Conservation (phyloP, 2,329 filamentous ascomycete genomes). For the Fusarium subtropicale region DNA sequence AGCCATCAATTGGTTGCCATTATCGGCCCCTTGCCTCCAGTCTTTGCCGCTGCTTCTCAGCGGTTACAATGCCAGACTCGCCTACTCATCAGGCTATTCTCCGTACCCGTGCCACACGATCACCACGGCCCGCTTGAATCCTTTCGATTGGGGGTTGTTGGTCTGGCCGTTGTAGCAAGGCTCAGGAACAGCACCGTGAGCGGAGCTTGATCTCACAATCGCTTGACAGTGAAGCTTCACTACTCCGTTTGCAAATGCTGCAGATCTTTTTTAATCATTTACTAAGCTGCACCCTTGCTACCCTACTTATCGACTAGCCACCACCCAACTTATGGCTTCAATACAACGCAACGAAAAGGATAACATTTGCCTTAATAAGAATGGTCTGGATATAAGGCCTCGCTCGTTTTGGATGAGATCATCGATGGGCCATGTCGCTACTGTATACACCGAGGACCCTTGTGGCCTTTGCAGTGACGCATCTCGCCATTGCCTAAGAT, state of each 20-base stretch:
- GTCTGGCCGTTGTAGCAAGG: conserved; percentile 4
- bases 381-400: neutral
- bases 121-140: conserved; percentile 41
- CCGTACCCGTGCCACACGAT: conserved; percentile 27
- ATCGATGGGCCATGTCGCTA: conserved; percentile 5
- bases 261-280: neutral
- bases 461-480: neutral
- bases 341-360: neutral
- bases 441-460: conserved; percentile 24
- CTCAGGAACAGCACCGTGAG: conserved; percentile 6
- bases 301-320: neutral
- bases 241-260: neutral
- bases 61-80: neutral
- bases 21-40: conserved; percentile 10
- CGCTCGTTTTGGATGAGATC: conserved; percentile 27
- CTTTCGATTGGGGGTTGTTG: neutral
- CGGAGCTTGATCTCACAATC: neutral
- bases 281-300: neutral
- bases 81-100: conserved; percentile 1
- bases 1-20: conserved; percentile 21
- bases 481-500: conserved; percentile 13
- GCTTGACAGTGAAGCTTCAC: neutral
- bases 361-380: conserved; percentile 1
- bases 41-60: neutral
- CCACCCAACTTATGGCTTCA: neutral